phyloP scores from a whole-genome alignment of 768 basidiomycete species.

The Termitomyces sp. region DNA sequence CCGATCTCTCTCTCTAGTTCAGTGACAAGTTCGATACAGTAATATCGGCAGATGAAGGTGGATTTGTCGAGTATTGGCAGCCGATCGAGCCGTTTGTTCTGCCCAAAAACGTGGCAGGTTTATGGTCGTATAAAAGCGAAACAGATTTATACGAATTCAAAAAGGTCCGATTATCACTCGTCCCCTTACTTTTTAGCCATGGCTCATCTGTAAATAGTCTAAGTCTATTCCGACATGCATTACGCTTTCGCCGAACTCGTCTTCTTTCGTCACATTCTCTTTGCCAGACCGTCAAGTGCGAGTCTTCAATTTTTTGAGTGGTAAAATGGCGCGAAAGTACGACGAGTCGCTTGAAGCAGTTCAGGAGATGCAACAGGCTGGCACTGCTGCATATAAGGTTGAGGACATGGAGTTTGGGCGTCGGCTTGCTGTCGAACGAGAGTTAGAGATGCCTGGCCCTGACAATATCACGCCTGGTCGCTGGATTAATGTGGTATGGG shows the following conservation, averaged over 20 bases:
- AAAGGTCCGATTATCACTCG: conserved; percentile 50
- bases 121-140: conserved; percentile 89
- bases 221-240: conserved; percentile 91
- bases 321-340: conserved; percentile 88
- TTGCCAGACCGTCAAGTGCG: conserved; percentile 92
- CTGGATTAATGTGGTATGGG: conserved; percentile 93
- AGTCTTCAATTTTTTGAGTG: conserved; percentile 86
- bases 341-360: conserved; percentile 91
- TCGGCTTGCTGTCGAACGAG: conserved; percentile 87
- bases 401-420: conserved; percentile 99
- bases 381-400: conserved; percentile 84
- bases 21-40: conserved; percentile 88
- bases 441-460: conserved; percentile 78
- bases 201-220: conserved; percentile 42
- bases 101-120: conserved; percentile 68
- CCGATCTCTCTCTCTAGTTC: conserved; percentile 49
- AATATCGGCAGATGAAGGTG: conserved; percentile 89
- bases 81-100: conserved; percentile 84
- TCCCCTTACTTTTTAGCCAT: neutral
- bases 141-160: conserved; percentile 98
- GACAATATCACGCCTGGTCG: conserved; percentile 69
- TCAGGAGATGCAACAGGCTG: conserved; percentile 99
- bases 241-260: conserved; percentile 84
- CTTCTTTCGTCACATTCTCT: conserved; percentile 90
- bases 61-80: conserved; percentile 96